Evolutionary conservation across 2,329 filamentous ascomycete genomes (phyloP).

Genomic region (Eutypella sp.): DNA sequence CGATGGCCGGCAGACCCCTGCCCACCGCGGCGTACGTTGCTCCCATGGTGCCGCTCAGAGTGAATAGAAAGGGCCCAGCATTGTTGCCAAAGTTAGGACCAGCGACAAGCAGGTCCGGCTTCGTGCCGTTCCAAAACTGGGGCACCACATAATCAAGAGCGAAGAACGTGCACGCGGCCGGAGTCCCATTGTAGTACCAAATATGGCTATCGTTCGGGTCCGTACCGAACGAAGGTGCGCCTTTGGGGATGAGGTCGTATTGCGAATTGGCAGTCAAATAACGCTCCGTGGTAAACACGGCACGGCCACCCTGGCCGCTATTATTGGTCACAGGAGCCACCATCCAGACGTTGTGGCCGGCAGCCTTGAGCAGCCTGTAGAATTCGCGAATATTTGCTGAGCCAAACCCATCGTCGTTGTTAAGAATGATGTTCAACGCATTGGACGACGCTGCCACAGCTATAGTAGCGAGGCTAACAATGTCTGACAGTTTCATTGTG

Average conservation of each 20-base stretch:
- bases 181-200: conserved; percentile 58
- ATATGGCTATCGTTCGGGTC: conserved; percentile 49
- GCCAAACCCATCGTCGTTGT: conserved; percentile 37
- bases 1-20: conserved; percentile 45
- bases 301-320: conserved; percentile 39
- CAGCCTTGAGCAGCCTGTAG: conserved; percentile 41
- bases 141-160: conserved; percentile 53
- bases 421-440: conserved; percentile 4
- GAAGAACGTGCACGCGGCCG: conserved; percentile 50
- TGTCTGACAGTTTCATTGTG: neutral
- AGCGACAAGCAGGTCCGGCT: conserved; percentile 48
- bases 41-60: conserved; percentile 45
- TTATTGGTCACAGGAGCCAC: conserved; percentile 37
- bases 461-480: neutral
- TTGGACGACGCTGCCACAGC: neutral
- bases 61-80: conserved; percentile 49
- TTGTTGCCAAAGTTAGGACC: conserved; percentile 54
- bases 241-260: conserved; percentile 40
- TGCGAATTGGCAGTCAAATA: conserved; percentile 37
- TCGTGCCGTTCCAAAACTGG: conserved; percentile 39
- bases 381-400: conserved; percentile 36
- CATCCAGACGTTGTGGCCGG: conserved; percentile 54
- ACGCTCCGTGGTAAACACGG: conserved; percentile 37
- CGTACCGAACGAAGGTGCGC: conserved; percentile 42
- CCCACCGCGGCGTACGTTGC: conserved; percentile 45